phyloP scores from a whole-genome alignment of 805 yeast genomes.

The Kluyveromyces aestuarii region DNA sequence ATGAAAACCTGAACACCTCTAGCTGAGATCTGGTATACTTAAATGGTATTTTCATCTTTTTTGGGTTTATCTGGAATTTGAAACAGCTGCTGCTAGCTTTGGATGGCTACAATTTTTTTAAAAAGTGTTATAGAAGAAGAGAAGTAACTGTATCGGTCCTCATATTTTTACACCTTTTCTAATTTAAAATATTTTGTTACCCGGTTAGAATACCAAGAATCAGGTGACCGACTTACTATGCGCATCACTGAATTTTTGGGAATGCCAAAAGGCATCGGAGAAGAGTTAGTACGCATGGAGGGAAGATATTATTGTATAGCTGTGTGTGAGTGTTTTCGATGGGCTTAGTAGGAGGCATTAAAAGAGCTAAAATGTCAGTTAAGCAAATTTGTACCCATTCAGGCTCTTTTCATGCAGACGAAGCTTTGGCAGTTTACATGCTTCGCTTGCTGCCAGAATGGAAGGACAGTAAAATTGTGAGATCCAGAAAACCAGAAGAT shows the following conservation, averaged over 20 bases:
- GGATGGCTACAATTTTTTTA: too few relatives aligned
- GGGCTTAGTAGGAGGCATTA: slow-evolving; percentile 6
- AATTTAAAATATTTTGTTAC: too few relatives aligned
- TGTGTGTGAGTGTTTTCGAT: background rate
- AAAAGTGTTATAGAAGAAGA: too few relatives aligned
- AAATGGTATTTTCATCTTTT: slow-evolving; percentile 16
- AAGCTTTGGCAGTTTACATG: slow-evolving; percentile 87
- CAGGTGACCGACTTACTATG: too few relatives aligned
- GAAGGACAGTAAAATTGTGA: slow-evolving; percentile 54
- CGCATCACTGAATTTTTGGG: too few relatives aligned
- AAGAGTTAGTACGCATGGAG: too few relatives aligned
- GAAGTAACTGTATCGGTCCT: too few relatives aligned
- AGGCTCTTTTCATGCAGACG: slow-evolving; percentile 96
- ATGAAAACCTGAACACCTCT: slow-evolving; percentile 58
- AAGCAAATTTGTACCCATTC: slow-evolving; percentile 78
- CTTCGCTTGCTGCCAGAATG: slow-evolving; percentile 62
- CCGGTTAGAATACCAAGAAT: too few relatives aligned
- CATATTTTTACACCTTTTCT: too few relatives aligned
- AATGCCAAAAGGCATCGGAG: too few relatives aligned
- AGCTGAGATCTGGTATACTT: slow-evolving; percentile 40
- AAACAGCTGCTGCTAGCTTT: too few relatives aligned
- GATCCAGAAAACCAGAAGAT: slow-evolving; percentile 75
- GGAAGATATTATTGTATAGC: too few relatives aligned
- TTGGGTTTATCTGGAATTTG: background rate
- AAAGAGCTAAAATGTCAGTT: slow-evolving; percentile 17